Evolutionary conservation across 306 rosid genomes (phyloP).

Genomic region (Dalbergia oliveri): DNA sequence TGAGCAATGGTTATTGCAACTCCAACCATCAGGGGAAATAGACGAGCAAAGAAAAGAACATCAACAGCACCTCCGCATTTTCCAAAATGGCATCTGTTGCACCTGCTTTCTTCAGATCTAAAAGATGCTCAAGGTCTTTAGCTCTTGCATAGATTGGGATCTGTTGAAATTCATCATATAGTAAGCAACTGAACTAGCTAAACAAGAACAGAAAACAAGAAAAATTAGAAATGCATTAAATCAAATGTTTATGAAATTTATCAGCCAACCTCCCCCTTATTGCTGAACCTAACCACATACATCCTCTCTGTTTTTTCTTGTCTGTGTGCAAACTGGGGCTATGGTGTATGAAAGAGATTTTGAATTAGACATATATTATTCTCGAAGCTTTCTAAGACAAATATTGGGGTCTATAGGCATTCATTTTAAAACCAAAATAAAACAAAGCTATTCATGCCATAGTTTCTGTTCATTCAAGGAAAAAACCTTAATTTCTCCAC

Average conservation of each 20-base stretch:
- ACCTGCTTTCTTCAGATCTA: conserved; percentile 91
- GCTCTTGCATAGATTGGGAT: conserved; percentile 96
- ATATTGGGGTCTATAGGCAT: not conserved
- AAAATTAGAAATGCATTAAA: not conserved
- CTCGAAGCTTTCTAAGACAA: not conserved
- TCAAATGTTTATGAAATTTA: not conserved
- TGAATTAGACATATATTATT: not conserved
- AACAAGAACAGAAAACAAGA: conserved; percentile 5
- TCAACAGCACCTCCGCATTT: conserved; percentile 78
- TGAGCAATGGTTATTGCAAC: conserved; percentile 8
- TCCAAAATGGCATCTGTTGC: conserved; percentile 94
- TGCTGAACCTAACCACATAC: not conserved
- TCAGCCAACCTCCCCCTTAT: not conserved
- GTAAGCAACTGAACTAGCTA: conserved; percentile 35
- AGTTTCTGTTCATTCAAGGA: not conserved
- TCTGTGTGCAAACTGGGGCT: not conserved
- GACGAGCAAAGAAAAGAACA: not conserved
- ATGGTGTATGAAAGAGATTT: not conserved
- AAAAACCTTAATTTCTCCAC: conserved; percentile 17
- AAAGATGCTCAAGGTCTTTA: conserved; percentile 83
- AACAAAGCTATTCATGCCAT: conserved; percentile 27
- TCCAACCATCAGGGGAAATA: conserved; percentile 21
- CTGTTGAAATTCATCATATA: conserved; percentile 58
- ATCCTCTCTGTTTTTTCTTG: not conserved
- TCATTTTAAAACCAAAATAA: not conserved